phyloP scores from a whole-genome alignment of 2,329 filamentous ascomycete species.

The Diplodia scrobiculata region DNA sequence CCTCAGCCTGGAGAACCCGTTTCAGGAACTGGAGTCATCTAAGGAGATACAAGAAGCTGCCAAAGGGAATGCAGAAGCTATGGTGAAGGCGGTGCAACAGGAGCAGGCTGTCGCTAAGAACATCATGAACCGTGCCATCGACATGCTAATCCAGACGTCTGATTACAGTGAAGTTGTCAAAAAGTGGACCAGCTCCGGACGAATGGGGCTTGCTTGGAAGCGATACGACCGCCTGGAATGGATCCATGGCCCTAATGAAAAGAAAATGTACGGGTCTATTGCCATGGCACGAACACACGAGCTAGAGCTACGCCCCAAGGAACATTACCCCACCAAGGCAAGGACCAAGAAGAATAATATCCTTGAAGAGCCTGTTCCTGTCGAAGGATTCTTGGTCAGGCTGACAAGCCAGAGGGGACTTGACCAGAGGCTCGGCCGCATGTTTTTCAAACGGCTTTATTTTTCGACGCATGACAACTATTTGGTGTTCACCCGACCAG shows the following conservation, averaged over 20 bases:
- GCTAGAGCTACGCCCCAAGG: conserved; percentile 65
- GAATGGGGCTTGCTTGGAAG: conserved; percentile 68
- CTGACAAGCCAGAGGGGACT: conserved; percentile 65
- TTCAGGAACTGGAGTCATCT: conserved; percentile 55
- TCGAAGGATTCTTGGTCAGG: conserved; percentile 67
- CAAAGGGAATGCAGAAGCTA: conserved; percentile 50
- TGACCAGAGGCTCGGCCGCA: conserved; percentile 60
- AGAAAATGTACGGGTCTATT: conserved; percentile 69
- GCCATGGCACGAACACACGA: conserved; percentile 68
- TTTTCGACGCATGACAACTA: conserved; percentile 66
- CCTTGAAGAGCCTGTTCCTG: conserved; percentile 61
- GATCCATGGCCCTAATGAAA: conserved; percentile 66
- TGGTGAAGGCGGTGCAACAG: conserved; percentile 50
- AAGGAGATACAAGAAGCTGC: conserved; percentile 47
- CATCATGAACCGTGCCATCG: conserved; percentile 61
- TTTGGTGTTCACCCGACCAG: conserved; percentile 63
- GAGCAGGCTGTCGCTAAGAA: conserved; percentile 59
- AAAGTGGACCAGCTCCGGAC: conserved; percentile 60
- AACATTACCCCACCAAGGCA: conserved; percentile 62
- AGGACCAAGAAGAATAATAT: conserved; percentile 38
- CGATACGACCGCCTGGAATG: conserved; percentile 69
- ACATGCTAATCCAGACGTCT: conserved; percentile 57
- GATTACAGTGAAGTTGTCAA: conserved; percentile 64
- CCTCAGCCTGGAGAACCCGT: conserved; percentile 62
- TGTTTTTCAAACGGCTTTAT: conserved; percentile 67